Evolutionary conservation across 148 eudicot genomes (phyloP), one percentile per base, ranked within the genome.

Genomic region (Silene latifolia): DNA sequence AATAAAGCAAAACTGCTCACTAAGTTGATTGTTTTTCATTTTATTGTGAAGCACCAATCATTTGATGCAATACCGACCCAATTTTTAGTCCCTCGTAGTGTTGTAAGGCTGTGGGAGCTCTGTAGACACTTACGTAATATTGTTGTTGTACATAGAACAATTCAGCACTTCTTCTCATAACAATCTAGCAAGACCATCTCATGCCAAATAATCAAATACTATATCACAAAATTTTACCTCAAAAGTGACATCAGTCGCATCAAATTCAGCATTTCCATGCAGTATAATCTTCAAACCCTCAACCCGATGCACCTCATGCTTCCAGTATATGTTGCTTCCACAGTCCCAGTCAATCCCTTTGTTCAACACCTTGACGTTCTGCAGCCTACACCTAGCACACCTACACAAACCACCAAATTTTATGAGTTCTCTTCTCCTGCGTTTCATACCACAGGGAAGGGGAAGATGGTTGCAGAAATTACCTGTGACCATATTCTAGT

Each of bases 241-340:
- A 67, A 95, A 58, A 18, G 82, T 81, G 59, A 90, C 96, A 88
- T 95, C 89, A 47, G 58, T 83, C n/a, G 96, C 99, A 74, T 95
- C 99, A 86, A 95, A 95, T 87, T 95, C 99, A 76, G 96, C 93
- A 95, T 95, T 95, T 82, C 98, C 99, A 81, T 86, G 93, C 70
- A 95, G 85, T 63, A 90, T 73, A 82, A 95, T 82, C 83, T 89
- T 90, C 76, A 92, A 67, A 64, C 79, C 73, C 82, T 92, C 97
- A 47, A 72, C 78, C 58, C 92, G 87, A 65, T 83, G 83, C 61
- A 95, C 96, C 78, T 92, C 89, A 77, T 92, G 93, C 84, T 87
- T 92, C 99, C 99, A 95, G 81, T 90, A 95, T 32, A 83, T 67
- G 68, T 92, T 95, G 4, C 74, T 71, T 74, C 77, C 79, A 72